A percentile compares a stretch with the other conserved stretches of the same genome.
phyloP scores from a whole-genome alignment of 257 asterid species.

The Penstemon newberryi region DNA sequence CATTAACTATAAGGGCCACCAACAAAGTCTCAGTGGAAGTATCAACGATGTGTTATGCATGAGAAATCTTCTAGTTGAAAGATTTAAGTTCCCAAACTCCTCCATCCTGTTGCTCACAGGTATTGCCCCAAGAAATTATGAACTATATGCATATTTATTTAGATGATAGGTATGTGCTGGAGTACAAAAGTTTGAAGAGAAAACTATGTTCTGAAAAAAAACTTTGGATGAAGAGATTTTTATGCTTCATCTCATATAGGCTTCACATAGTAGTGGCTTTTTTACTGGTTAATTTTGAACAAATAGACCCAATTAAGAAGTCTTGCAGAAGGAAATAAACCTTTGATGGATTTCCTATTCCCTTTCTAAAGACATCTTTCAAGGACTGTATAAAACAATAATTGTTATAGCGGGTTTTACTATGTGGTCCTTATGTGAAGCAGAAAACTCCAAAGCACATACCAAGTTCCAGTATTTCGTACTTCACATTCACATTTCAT shows the following conservation, averaged over 20 bases:
- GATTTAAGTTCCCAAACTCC: slow-evolving; percentile 58
- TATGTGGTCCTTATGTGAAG: not conserved
- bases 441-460: slow-evolving; percentile 3
- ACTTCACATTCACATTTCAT: slow-evolving; percentile 1
- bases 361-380: no score
- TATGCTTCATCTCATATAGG: not conserved
- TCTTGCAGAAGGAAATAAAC: not conserved
- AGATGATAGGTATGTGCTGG: not conserved
- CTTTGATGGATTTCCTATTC: no score
- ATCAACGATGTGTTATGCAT: slow-evolving; percentile 53
- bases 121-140: slow-evolving; percentile 14
- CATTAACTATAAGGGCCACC: slow-evolving; percentile 53
- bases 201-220: not conserved
- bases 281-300: not conserved
- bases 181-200: not conserved
- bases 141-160: not conserved
- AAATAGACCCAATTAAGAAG: not conserved
- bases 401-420: not conserved
- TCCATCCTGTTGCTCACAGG: slow-evolving; percentile 70
- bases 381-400: no score
- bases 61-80: slow-evolving; percentile 49
- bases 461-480: not conserved
- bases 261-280: not conserved
- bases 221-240: not conserved
- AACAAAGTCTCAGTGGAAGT: slow-evolving; percentile 60